A percentile compares a stretch with the other conserved stretches of the same genome.
These are phyloP conservation scores for Phytophthora europaea DNA, from an alignment of 352 stramenopile species.

Conservation along the genomic window DNA sequence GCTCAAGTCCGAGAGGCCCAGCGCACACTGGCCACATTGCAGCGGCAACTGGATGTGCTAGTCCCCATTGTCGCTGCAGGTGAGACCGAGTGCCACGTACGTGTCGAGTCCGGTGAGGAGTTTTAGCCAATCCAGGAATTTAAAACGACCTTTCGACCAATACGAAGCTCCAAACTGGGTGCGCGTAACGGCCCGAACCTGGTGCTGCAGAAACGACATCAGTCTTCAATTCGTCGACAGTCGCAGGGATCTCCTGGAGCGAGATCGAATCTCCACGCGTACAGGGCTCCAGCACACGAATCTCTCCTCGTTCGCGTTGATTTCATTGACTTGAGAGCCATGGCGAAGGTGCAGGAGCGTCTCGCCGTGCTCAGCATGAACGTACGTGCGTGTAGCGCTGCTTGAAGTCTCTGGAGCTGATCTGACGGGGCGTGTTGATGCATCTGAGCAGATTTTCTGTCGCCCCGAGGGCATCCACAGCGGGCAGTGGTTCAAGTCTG, in stretches of 20 bases:
- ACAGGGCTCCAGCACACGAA: slow-evolving; percentile 1
- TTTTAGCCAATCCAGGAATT: slow-evolving; percentile 27
- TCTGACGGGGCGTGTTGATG: slow-evolving; percentile 3
- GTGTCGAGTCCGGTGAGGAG: neutral
- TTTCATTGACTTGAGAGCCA: slow-evolving; percentile 16
- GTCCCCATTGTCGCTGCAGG: slow-evolving; percentile 4
- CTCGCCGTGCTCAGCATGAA: slow-evolving; percentile 81
- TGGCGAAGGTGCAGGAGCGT: slow-evolving; percentile 51
- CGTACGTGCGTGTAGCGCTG: slow-evolving; percentile 35
- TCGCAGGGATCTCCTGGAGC: slow-evolving; percentile 5
- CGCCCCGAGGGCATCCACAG: slow-evolving; percentile 84
- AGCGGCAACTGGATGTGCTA: slow-evolving; percentile 44
- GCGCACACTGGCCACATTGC: slow-evolving; percentile 52
- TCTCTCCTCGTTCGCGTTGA: neutral
- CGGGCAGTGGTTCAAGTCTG: slow-evolving; percentile 68
- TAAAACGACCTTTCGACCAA: slow-evolving; percentile 4
- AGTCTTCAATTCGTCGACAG: slow-evolving; percentile 32
- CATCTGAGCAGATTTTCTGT: slow-evolving; percentile 68
- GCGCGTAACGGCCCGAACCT: slow-evolving; percentile 14
- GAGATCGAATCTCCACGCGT: slow-evolving; percentile 16
- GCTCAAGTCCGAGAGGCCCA: slow-evolving; percentile 52
- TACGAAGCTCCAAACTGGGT: neutral
- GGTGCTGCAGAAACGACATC: slow-evolving; percentile 24
- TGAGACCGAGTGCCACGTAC: slow-evolving; percentile 16
- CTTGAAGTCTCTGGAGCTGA: slow-evolving; percentile 1